A percentile compares a stretch with the other conserved stretches of the same genome.
These are phyloP conservation scores for Trypanosoma rangeli DNA, from an alignment of 208 protist genomes.

Conservation along the genomic window DNA sequence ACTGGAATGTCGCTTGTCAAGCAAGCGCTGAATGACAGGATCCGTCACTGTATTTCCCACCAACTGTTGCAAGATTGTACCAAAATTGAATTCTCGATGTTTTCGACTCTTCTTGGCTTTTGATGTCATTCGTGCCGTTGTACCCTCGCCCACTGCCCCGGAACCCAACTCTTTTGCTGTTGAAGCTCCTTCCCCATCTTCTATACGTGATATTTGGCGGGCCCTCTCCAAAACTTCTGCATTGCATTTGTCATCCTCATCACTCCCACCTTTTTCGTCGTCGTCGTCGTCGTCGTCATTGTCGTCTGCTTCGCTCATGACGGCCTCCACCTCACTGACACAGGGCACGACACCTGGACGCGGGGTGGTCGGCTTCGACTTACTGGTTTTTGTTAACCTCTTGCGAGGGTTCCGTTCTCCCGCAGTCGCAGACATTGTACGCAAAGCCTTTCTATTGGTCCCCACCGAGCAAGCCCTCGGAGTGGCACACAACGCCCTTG, in stretches of 20 bases:
- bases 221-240: background rate
- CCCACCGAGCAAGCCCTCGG: background rate
- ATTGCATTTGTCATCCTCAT: background rate
- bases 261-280: background rate
- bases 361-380: background rate
- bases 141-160: background rate
- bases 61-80: slow-evolving; percentile 4
- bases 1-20: slow-evolving; percentile 7
- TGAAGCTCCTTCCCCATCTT: background rate
- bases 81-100: slow-evolving; percentile 3
- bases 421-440: background rate
- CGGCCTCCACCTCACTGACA: background rate
- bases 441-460: background rate
- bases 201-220: background rate
- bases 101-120: slow-evolving; percentile 14
- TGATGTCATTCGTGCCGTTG: background rate
- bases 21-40: background rate
- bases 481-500: too few relatives aligned
- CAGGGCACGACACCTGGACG: background rate
- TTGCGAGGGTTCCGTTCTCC: background rate
- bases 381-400: background rate
- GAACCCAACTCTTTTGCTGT: background rate
- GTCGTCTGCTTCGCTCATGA: background rate
- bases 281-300: slow-evolving; percentile 2
- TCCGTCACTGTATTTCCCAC: background rate